phyloP scores from a whole-genome alignment of 768 basidiomycete genomes.

The Suillus decipiens region DNA sequence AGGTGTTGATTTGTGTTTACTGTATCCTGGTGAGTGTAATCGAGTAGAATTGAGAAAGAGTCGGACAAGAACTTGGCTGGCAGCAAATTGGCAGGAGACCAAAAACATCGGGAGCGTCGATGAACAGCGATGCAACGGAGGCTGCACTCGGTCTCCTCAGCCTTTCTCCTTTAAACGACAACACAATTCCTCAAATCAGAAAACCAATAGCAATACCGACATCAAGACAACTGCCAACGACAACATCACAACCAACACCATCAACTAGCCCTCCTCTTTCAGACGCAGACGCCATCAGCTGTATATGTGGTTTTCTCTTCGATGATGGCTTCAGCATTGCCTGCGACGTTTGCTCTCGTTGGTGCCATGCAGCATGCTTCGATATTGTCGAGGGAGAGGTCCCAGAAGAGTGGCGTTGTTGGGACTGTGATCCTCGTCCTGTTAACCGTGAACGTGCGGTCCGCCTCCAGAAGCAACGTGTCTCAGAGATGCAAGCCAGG shows the following conservation, averaged over 20 bases:
- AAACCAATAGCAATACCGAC: constrained; percentile 24
- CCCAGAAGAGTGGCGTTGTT: constrained; percentile 79
- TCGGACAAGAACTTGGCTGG: constrained; percentile 1
- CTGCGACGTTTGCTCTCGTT: constrained; percentile 79
- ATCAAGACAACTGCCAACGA: constrained; percentile 13
- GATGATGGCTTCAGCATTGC: constrained; percentile 88
- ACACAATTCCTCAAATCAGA: constrained; percentile 46
- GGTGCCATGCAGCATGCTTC: constrained; percentile 86
- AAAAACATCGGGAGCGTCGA: constrained; percentile 22
- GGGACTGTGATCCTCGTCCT: constrained; percentile 55
- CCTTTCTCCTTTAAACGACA: constrained; percentile 42
- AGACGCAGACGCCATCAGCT: constrained; percentile 55
- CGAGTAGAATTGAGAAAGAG: neutral
- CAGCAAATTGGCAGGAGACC: constrained; percentile 6
- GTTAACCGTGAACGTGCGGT: constrained; percentile 48
- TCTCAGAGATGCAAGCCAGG: neutral
- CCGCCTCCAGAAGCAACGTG: constrained; percentile 36
- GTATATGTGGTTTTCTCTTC: constrained; percentile 71
- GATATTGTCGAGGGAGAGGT: constrained; percentile 57
- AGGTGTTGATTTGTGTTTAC: constrained; percentile 5
- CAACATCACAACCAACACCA: constrained; percentile 13
- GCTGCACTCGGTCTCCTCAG: constrained; percentile 59
- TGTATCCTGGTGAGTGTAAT: constrained; percentile 4
- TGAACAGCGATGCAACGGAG: constrained; percentile 59
- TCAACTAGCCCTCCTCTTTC: constrained; percentile 24